Evolutionary conservation across 2,329 filamentous ascomycete species (phyloP), one percentile per base, ranked within the genome.

Genomic region (Botrytis medusae): DNA sequence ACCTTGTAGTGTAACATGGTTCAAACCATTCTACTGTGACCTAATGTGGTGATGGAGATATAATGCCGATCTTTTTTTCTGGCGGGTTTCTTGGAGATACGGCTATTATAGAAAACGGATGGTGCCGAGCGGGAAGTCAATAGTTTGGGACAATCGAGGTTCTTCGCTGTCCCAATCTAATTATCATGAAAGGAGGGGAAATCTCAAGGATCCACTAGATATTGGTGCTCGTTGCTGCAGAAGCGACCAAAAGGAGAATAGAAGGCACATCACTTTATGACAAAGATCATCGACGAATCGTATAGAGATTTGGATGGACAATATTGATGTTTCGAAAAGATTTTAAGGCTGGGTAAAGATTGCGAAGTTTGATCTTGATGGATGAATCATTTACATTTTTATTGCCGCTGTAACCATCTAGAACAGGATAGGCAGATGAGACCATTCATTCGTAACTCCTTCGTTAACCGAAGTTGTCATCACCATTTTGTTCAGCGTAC

Each of bases 171-270:
- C 71, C 64, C 44, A 69, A 72, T 54, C 72, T 68, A 51, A 70
- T 73, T 65, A 64, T 40, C 51, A 32, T 61, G 62, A 65, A 72
- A 74, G 74, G 75, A 74, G 75, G 72, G 75, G 75, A 74, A 76
- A 57, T 40, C 37, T 57, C 61, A 29, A 67, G 69, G 69, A 59
- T 59, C 46, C 34, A 72, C 37, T 54, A 22, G 29, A 32, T 67
- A 73, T 62, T 64, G 40, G 42, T 60, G 32, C 29, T 72, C 67
- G 72, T 76, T 54, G 70, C 65, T 74, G 75, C 73, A 74, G 70
- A 61, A 57, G n/a, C 61, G 54, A 57, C 71, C 72, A 48, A 51
- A 75, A 69, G 46, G n/a, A 75, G 73, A 72, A 74, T 73, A 69
- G 44, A 29, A 71, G 54, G 69, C 67, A 70, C 20, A 71, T 65